Base-by-base conservation (phyloP, 139 green algal genomes). In the Astrephomene gubernaculifera region DNA sequence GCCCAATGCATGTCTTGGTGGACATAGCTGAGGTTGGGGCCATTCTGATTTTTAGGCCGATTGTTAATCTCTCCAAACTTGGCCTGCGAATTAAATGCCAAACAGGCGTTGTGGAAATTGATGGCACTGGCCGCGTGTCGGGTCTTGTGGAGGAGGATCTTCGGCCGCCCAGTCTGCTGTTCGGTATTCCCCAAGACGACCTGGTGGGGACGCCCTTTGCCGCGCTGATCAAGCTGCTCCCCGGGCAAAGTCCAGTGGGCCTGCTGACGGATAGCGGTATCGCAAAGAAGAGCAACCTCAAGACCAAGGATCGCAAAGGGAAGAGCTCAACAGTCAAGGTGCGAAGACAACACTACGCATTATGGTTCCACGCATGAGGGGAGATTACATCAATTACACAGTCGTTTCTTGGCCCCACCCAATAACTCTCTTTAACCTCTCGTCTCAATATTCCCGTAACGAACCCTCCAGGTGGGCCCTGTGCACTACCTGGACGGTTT, bases 191-290 rank as follows among this genome's bases (percentile, higher is more conserved):
- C 9, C 27, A 67, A n/a, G 71, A 80, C 31, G 71, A 65, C 17
- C 53, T 80, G 4, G 31, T 80, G 31, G 57, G 75, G 4, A 29
- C 57, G 3, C 8, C 41, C 17, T n/a, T 82, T 39, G 75, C 25
- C 38, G 21, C 39, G 38, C 57, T 82, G 75, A 36, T 82, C 24
- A 54, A 38, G 29, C 63, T 82, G n/a, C 35, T 44, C 24, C 57
- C 75, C 2, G 75, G 75, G 24, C 75, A 82, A 39, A 82, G 38
- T 27, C 35, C 75, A 8, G 35, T 31, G 54, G 75, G 75, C 25
- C 57, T 82, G 75, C 73, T 81, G 9, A 69, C 73, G 5, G 73
- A 81, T 29, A 81, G 73, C 73, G 73, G 73, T 53, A 69, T 71
- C 6, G 75, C 49, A 0, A 82, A 82, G 57, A 82, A 82, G 75